Evolutionary conservation across 306 rosid species (phyloP), one percentile per base, ranked within the genome.

Genomic region (Sindora glabra): DNA sequence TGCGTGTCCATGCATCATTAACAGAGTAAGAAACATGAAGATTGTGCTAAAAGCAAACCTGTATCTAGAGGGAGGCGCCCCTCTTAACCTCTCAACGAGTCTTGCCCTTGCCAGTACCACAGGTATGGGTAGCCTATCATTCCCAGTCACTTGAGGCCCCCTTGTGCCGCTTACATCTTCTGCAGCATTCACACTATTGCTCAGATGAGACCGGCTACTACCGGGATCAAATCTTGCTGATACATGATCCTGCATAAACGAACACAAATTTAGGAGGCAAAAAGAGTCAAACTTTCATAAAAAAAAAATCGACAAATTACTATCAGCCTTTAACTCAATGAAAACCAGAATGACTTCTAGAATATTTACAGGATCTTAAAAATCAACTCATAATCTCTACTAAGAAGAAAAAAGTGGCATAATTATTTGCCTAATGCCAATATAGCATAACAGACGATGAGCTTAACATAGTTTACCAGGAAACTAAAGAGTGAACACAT

Each of bases 41-140:
- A 65, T 22, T 19, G 53, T 8, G 32, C 23, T 23, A 24, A 57
- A 39, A 47, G 46, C 78, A 62, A 66, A 87, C 98, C 95, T 83
- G 90, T 50, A 68, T 51, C 39, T 51, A 6, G 83, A 67, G 13
- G 65, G 59, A 55, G 95, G 76, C 27, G 64, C 77, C 30, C 90
- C 96, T 70, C 98, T 83, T 75, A 92, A 49, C 78, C 98, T 81
- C 82, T 86, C 90, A 50, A 86, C 67, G 59, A 92, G 90, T 75
- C 98, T 81, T 51, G 75, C 90, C 70, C 94, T 69, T 26, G 98
- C 98, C 54, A 85, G 92, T 22, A 86, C 36, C 32, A 91, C 98
- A 22, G 84, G 76, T 1, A 77, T 84, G 4, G 98, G 98, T 25
- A 91, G 80, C 67, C 95, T 85, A 21, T 79, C 87, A 48, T 56